Evolutionary conservation across 176 grass and related monocot species (phyloP).

Genomic region (Bothriochloa decipiens): DNA sequence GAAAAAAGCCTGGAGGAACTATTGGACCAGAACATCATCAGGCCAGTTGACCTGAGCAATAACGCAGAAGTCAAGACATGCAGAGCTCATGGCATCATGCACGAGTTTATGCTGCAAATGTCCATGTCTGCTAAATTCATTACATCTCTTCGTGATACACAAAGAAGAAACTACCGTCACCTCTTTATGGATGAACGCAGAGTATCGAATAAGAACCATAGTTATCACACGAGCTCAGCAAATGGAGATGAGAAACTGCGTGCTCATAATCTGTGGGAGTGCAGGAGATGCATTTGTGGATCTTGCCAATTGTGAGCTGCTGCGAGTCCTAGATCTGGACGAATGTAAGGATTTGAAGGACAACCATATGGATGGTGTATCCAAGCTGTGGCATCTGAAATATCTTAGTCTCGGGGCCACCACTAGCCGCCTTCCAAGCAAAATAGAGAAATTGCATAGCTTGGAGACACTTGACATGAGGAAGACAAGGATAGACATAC

Average conservation of each 20-base stretch:
- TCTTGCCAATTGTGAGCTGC: not conserved
- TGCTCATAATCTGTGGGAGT: not conserved
- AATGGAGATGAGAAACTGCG: not conserved
- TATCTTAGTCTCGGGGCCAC: not conserved
- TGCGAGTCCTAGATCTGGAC: not conserved
- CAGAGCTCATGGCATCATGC: slow-evolving; percentile 32
- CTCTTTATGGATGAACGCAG: not conserved
- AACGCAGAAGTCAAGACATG: slow-evolving; percentile 1
- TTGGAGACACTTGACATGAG: slow-evolving; percentile 13
- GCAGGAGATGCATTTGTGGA: not conserved
- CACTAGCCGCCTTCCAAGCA: not conserved
- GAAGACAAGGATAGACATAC: not conserved
- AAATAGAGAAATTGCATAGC: not conserved
- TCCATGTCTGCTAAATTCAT: slow-evolving; percentile 9
- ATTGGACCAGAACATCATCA: slow-evolving; percentile 17
- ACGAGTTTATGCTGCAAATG: slow-evolving; percentile 41
- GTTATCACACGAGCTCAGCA: no score
- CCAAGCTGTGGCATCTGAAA: not conserved
- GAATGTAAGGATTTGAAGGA: not conserved
- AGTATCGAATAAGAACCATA: no score
- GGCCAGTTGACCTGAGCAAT: not conserved
- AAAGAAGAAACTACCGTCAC: not conserved
- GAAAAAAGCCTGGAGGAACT: not conserved
- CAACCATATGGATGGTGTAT: not conserved
- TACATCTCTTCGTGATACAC: not conserved